Conservation (phyloP, 2,329 filamentous ascomycete genomes). For the Venturiaceae sp. region DNA sequence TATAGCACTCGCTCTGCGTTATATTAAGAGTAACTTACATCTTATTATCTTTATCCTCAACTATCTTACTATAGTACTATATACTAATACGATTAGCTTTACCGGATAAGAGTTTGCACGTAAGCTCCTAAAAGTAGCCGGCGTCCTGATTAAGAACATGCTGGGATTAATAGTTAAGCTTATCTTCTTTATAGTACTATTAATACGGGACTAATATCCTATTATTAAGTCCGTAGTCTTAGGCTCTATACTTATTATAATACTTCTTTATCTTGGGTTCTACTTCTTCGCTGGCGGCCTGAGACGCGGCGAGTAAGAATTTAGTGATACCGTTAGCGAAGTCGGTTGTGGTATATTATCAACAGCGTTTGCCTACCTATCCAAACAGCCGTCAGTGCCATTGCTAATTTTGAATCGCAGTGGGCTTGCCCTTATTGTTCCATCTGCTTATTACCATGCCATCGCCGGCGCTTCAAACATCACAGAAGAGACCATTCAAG, state of each 20-base stretch:
- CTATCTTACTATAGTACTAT: conserved; percentile 41
- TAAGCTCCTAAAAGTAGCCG: conserved; percentile 65
- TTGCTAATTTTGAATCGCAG: no score
- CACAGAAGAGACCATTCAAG: conserved; percentile 21
- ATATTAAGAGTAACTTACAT: conserved; percentile 21
- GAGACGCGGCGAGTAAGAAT: conserved; percentile 55
- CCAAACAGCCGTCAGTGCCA: conserved; percentile 22
- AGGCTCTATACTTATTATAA: conserved; percentile 71
- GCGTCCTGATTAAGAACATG: conserved; percentile 37
- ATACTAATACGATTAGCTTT: conserved; percentile 44
- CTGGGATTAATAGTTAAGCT: conserved; percentile 1
- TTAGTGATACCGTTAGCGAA: conserved; percentile 69
- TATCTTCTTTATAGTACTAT: conserved; percentile 31
- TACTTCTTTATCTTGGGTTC: conserved; percentile 69
- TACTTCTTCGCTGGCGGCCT: conserved; percentile 75
- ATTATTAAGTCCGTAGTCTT: conserved; percentile 77
- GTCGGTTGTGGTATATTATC: conserved; percentile 68
- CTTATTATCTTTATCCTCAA: conserved; percentile 37
- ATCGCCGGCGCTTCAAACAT: conserved; percentile 13
- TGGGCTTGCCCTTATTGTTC: conserved; percentile 41
- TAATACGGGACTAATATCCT: conserved; percentile 13
- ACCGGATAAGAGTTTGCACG: conserved; percentile 61
- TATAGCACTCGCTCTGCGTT: conserved; percentile 34
- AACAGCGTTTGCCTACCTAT: conserved; percentile 70
- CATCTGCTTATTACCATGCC: conserved; percentile 8